phyloP scores from a whole-genome alignment of 2,329 filamentous ascomycete genomes.

The Neoscytalidium dimidiatum region DNA sequence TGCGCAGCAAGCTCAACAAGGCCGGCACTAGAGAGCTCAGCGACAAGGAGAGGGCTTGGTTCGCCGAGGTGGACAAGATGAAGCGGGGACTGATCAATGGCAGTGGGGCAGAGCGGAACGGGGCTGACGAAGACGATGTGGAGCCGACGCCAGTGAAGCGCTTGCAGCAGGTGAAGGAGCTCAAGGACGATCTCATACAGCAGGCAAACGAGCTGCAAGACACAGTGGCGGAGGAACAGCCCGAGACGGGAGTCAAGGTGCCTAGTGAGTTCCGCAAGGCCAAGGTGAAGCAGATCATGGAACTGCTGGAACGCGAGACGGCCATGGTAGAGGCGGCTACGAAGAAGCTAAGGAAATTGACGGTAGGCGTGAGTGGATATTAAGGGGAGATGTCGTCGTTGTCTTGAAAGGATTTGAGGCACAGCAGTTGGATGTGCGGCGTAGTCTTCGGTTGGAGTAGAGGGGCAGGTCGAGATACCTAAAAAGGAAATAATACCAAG shows the following conservation, averaged over 20 bases:
- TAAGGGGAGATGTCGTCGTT: not conserved
- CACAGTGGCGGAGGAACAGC: constrained; percentile 22
- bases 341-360: constrained; percentile 30
- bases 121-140: constrained; percentile 29
- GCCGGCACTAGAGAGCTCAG: constrained; percentile 51
- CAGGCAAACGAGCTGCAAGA: constrained; percentile 27
- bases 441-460: not conserved
- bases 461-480: not conserved
- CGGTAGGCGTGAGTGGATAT: constrained; percentile 1
- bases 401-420: constrained; percentile 1
- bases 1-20: constrained; percentile 55
- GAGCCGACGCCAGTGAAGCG: constrained; percentile 48
- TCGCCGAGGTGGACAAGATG: constrained; percentile 55
- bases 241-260: constrained; percentile 26
- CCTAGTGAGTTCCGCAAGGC: constrained; percentile 35
- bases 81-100: constrained; percentile 39
- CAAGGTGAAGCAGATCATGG: constrained; percentile 37
- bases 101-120: constrained; percentile 15
- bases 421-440: not conserved
- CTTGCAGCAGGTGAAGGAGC: constrained; percentile 57
- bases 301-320: constrained; percentile 34
- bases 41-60: constrained; percentile 63
- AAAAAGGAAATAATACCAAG: constrained; percentile 18
- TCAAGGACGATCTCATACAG: constrained; percentile 54
- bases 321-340: constrained; percentile 36